phyloP scores from a whole-genome alignment of 495 filamentous ascomycete genomes.

The Tuber aestivum region DNA sequence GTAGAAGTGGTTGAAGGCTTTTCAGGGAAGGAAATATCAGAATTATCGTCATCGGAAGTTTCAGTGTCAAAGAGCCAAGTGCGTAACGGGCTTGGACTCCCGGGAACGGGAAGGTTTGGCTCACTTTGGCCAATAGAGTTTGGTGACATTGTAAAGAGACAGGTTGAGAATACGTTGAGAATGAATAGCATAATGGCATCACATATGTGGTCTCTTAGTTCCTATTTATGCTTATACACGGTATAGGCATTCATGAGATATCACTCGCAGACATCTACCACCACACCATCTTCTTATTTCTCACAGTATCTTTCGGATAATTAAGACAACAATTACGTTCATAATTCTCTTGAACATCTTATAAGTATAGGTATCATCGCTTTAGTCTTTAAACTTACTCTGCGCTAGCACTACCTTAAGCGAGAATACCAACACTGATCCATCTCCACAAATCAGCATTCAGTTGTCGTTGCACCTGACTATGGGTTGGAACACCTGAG shows the following conservation, averaged over 20 bases:
- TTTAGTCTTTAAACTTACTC: neutral
- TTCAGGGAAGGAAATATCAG: neutral
- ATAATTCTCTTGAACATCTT: neutral
- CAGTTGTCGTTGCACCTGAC: neutral
- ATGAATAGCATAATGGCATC: too few species aligned
- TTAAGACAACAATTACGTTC: neutral
- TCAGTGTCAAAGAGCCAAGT: neutral
- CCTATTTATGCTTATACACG: neutral
- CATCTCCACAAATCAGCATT: neutral
- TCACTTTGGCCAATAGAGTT: neutral
- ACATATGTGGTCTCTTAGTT: too few species aligned
- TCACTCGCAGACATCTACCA: neutral
- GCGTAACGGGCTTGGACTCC: neutral
- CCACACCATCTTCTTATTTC: neutral
- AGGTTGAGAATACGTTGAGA: neutral
- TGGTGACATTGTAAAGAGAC: neutral
- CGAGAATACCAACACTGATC: neutral
- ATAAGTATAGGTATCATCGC: neutral
- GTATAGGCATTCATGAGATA: neutral
- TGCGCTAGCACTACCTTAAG: neutral
- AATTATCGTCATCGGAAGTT: neutral
- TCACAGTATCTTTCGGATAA: neutral
- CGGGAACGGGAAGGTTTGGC: neutral
- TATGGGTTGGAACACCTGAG: neutral
- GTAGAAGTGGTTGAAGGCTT: neutral